Evolutionary conservation across 1,284 basidiomycete species (phyloP).

Genomic region (Tilletia caries): DNA sequence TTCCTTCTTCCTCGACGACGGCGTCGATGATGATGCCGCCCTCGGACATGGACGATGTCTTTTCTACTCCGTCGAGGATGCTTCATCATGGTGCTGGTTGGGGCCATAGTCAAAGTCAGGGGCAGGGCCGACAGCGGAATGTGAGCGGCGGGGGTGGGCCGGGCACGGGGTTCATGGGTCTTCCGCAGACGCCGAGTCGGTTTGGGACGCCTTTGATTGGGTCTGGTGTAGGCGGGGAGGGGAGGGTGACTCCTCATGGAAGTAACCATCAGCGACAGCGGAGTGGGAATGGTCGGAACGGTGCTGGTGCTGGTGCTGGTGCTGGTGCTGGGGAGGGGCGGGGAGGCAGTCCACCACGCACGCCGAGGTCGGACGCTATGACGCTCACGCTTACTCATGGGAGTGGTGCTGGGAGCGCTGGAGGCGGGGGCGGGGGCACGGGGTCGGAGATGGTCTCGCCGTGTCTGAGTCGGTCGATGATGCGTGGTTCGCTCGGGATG

Average conservation of each 20-base stretch:
- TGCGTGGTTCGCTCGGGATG: slow-evolving; percentile 2
- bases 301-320: slow-evolving; percentile 12
- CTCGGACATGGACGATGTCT: slow-evolving; percentile 27
- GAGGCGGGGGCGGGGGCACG: neutral
- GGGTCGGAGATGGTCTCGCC: neutral
- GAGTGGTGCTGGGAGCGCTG: too few species aligned
- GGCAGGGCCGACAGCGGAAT: too few species aligned
- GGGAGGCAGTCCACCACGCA: slow-evolving; percentile 11
- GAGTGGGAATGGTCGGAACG: too few species aligned
- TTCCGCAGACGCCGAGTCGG: too few species aligned
- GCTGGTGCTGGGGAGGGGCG: neutral
- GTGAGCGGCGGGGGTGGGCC: slow-evolving; percentile 26
- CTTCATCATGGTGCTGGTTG: neutral
- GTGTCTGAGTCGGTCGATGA: neutral
- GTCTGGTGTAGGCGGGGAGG: neutral
- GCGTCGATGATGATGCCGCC: neutral
- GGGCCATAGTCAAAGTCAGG: too few species aligned
- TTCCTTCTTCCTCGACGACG: too few species aligned
- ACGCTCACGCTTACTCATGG: too few species aligned
- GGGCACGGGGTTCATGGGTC: too few species aligned
- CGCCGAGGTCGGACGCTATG: neutral
- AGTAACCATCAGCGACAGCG: too few species aligned
- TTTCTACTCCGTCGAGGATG: slow-evolving; percentile 41
- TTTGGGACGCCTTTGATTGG: slow-evolving; percentile 24
- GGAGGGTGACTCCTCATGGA: slow-evolving; percentile 14